Evolutionary conservation across 345 rosid species (phyloP).

Genomic region (Salix brachista): DNA sequence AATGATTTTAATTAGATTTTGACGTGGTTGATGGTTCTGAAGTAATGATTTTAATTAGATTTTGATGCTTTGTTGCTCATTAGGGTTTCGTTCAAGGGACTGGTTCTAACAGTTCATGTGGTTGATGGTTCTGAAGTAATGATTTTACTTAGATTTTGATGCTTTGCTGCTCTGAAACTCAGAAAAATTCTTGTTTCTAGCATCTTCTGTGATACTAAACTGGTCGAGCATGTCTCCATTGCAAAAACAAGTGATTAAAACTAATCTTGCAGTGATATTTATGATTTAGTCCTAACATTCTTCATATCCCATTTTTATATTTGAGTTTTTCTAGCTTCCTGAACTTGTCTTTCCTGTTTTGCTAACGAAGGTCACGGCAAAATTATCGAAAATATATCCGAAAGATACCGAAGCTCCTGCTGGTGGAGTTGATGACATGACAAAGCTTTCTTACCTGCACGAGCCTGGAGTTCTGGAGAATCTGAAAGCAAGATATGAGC

Average conservation of each 20-base stretch:
- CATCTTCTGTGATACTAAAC: background rate
- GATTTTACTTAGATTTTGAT: background rate
- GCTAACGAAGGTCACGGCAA: slow-evolving; percentile 49
- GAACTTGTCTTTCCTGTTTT: background rate
- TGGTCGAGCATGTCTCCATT: background rate
- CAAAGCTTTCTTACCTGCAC: slow-evolving; percentile 85
- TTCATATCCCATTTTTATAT: background rate
- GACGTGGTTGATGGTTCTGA: background rate
- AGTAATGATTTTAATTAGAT: background rate
- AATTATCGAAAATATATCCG: slow-evolving; percentile 66
- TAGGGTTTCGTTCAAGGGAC: background rate
- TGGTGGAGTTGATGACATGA: slow-evolving; percentile 98
- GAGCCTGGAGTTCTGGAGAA: slow-evolving; percentile 95
- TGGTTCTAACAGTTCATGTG: no score
- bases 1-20: background rate
- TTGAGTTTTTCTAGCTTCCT: background rate
- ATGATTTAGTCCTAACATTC: background rate
- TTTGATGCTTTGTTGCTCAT: background rate
- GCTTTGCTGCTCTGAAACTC: background rate
- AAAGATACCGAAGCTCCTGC: slow-evolving; percentile 89
- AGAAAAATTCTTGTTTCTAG: background rate
- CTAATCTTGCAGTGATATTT: background rate
- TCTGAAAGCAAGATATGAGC: slow-evolving; percentile 69
- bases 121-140: background rate
- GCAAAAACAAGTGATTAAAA: background rate